Base-by-base conservation (phyloP, 225 moss, liverwort and hornwort species). In the Climacium dendroides region DNA sequence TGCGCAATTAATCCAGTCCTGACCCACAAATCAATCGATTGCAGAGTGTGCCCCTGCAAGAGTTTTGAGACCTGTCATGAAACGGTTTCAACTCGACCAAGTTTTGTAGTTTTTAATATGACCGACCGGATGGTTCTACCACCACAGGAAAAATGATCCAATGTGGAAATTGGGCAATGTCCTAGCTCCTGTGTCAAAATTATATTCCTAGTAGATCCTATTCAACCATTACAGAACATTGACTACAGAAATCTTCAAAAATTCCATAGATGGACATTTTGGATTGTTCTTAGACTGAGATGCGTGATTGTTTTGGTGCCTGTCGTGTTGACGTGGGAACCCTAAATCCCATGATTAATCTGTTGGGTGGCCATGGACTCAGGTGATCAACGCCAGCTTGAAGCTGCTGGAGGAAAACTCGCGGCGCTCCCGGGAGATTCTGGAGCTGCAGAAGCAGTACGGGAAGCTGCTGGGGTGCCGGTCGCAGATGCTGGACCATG, bases 311-410 rank as follows among this genome's bases (percentile, higher is more conserved):
- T 39, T 58, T 79, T 59, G 59, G n/a, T 79, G 41, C 29, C 41
- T 79, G 47, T 24, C 23, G 4, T 15, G 34, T 62, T 62, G 62
- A 34, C 10, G 24, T 34, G 16, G 13, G 59, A 58, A 29, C 9
- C 39, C 59, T 59, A 30, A 41, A 13, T 41, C 43, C 41, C 59
- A 20, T 9, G 13, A 43, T 59, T 59, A 20, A 59, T 59, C 79
- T 59, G 75, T 20, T 43, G 79, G 30, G 20, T 79, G 41, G 30
- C 30, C 30, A 59, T 30, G 79, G 59, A 48, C 24, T 35, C 67
- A 86, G 86, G 97, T 97, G 85, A 98, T 98, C 88, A 96, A 98
- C 75, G 96, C 97, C 20, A 98, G 96, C 90, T 90, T 98, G 90
- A 96, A 96, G 86, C 85, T 98, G 30, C 81, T 98, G 64, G 96